Evolutionary conservation across 768 basidiomycete genomes (phyloP).

Genomic region (Hysterangium stoloniferum): DNA sequence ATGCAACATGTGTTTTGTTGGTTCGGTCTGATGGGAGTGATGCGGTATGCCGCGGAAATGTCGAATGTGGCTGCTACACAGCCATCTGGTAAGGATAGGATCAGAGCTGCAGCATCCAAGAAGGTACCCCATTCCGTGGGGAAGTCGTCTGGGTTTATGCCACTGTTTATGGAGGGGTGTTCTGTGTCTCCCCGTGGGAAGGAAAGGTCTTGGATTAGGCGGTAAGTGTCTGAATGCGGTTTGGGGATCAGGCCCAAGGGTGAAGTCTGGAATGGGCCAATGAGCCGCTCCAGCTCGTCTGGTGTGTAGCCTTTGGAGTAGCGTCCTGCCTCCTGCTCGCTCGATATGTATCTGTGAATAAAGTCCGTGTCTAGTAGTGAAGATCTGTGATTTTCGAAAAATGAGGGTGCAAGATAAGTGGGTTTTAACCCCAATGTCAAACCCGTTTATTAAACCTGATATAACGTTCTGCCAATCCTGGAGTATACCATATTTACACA

Average conservation of each 20-base stretch:
- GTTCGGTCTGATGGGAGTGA: conserved; percentile 23
- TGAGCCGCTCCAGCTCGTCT: conserved; percentile 19
- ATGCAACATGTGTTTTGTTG: conserved; percentile 28
- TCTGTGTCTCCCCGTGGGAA: conserved; percentile 16
- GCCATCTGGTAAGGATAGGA: conserved; percentile 27
- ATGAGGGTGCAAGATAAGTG: not conserved
- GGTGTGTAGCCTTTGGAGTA: conserved; percentile 27
- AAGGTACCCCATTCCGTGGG: conserved; percentile 34
- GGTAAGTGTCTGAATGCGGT: conserved; percentile 17
- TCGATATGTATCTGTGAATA: conserved; percentile 26
- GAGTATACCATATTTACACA: too few species aligned
- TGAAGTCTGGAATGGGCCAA: conserved; percentile 34
- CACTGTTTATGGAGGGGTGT: conserved; percentile 17
- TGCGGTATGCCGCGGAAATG: conserved; percentile 31
- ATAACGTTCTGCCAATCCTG: too few species aligned
- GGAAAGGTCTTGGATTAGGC: conserved; percentile 29
- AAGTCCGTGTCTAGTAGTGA: conserved; percentile 22
- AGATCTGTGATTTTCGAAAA: conserved; percentile 30
- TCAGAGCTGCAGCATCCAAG: conserved; percentile 15
- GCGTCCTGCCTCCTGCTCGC: conserved; percentile 23
- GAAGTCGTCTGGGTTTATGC: conserved; percentile 14
- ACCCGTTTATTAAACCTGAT: too few species aligned
- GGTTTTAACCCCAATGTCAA: not conserved
- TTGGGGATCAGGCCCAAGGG: conserved; percentile 36
- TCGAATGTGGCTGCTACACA: conserved; percentile 32